Evolutionary conservation across 495 filamentous ascomycete genomes (phyloP).

Genomic region (Staphylotrichum tortipilum): DNA sequence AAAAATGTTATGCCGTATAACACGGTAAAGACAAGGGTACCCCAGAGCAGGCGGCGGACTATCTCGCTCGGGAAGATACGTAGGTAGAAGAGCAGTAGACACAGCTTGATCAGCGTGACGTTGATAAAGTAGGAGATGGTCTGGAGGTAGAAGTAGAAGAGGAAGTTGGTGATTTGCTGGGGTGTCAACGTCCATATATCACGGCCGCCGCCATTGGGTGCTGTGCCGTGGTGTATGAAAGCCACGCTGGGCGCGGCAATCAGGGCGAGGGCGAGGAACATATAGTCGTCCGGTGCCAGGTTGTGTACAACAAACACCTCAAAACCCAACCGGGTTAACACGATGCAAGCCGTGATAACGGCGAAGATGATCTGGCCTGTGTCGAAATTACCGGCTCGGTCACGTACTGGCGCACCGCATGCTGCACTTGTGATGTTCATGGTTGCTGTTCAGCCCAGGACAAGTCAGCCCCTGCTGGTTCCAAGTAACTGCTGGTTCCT

Average conservation of each 20-base stretch:
- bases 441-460: not conserved
- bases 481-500: too few species aligned
- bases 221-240: not conserved
- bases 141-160: slow-evolving; percentile 8
- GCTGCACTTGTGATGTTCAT: slow-evolving; percentile 1
- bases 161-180: slow-evolving; percentile 1
- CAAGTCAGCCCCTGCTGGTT: too few species aligned
- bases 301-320: not conserved
- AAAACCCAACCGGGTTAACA: not conserved
- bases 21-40: slow-evolving; percentile 4
- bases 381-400: not conserved
- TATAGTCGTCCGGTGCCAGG: slow-evolving; percentile 7
- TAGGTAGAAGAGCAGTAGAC: slow-evolving; percentile 11
- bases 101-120: slow-evolving; percentile 6
- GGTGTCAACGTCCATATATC: slow-evolving; percentile 11
- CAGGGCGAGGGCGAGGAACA: not conserved
- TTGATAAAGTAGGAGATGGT: slow-evolving; percentile 6
- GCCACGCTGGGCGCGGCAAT: not conserved
- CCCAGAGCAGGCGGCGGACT: slow-evolving; percentile 10
- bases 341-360: not conserved
- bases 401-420: slow-evolving; percentile 3
- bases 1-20: slow-evolving; percentile 6
- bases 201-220: slow-evolving; percentile 4
- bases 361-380: not conserved
- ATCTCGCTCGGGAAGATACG: slow-evolving; percentile 8